Evolutionary conservation across 345 rosid species (phyloP).

Genomic region (Atalantia buxifolia): DNA sequence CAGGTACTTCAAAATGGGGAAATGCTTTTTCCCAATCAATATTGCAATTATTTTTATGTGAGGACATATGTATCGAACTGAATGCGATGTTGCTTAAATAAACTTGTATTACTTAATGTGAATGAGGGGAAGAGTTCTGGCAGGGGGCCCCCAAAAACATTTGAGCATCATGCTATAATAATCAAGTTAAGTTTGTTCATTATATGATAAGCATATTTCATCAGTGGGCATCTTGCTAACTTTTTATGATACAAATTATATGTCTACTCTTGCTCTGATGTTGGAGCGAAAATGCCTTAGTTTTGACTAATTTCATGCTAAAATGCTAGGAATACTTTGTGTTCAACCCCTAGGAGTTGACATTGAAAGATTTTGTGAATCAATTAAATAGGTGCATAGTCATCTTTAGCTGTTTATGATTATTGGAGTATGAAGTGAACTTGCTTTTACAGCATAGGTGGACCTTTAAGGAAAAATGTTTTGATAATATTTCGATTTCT

Average conservation of each 20-base stretch:
- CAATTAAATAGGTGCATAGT: background rate
- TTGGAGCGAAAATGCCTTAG: background rate
- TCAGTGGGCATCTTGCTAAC: background rate
- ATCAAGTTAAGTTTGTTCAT: background rate
- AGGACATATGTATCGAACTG: background rate
- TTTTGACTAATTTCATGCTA: background rate
- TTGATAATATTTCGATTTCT: background rate
- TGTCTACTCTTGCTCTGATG: background rate
- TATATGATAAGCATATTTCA: background rate
- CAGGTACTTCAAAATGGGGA: conserved; percentile 51
- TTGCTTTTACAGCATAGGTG: background rate
- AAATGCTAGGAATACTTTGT: background rate
- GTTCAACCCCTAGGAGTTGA: background rate
- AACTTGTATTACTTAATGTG: background rate
- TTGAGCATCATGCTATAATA: background rate
- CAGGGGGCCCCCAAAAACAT: background rate
- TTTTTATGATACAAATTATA: background rate
- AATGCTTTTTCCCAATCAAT: background rate
- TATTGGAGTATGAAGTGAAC: background rate
- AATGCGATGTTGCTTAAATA: background rate
- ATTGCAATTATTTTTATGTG: background rate
- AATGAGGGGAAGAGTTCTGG: background rate
- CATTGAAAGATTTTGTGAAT: background rate
- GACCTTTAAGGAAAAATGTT: background rate
- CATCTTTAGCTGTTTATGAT: background rate